A percentile compares a stretch with the other conserved stretches of the same genome.
Conservation (phyloP, 169 alveolate genomes). For the Cryptosporidium sp. region DNA sequence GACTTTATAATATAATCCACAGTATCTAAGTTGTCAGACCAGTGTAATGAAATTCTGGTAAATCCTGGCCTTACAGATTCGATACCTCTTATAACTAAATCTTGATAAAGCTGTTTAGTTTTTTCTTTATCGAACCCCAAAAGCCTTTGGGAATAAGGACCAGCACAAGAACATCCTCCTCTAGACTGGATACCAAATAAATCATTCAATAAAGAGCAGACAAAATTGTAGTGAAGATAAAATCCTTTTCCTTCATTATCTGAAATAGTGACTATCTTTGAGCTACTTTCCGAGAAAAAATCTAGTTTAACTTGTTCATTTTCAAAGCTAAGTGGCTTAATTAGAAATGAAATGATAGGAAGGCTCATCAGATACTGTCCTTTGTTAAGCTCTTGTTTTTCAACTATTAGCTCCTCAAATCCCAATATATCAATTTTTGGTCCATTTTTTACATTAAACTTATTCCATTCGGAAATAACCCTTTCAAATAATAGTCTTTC, state of each 20-base stretch:
- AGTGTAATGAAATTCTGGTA: conserved; percentile 90
- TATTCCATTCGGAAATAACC: background rate
- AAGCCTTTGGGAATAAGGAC: conserved; percentile 89
- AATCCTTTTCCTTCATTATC: conserved; percentile 33
- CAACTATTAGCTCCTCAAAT: conserved; percentile 34
- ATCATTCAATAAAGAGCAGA: conserved; percentile 91
- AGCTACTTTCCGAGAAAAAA: background rate
- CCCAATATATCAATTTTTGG: conserved; percentile 57
- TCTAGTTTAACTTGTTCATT: background rate
- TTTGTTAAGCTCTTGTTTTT: conserved; percentile 12
- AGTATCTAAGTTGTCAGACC: conserved; percentile 85
- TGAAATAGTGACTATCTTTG: background rate
- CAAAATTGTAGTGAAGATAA: conserved; percentile 90
- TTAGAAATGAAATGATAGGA: conserved; percentile 76
- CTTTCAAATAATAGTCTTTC: conserved; percentile 69
- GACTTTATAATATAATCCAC: conserved; percentile 82
- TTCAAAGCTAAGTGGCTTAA: conserved; percentile 58
- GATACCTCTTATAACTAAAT: conserved; percentile 85
- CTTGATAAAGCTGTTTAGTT: conserved; percentile 81
- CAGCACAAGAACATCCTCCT: conserved; percentile 96
- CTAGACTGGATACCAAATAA: conserved; percentile 93
- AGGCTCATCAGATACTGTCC: background rate
- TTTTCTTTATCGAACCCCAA: conserved; percentile 85
- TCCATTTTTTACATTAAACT: conserved; percentile 20
- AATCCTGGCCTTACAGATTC: conserved; percentile 93